Base-by-base conservation (phyloP, 2,329 filamentous ascomycete genomes). In the Metarhizium brunneum region DNA sequence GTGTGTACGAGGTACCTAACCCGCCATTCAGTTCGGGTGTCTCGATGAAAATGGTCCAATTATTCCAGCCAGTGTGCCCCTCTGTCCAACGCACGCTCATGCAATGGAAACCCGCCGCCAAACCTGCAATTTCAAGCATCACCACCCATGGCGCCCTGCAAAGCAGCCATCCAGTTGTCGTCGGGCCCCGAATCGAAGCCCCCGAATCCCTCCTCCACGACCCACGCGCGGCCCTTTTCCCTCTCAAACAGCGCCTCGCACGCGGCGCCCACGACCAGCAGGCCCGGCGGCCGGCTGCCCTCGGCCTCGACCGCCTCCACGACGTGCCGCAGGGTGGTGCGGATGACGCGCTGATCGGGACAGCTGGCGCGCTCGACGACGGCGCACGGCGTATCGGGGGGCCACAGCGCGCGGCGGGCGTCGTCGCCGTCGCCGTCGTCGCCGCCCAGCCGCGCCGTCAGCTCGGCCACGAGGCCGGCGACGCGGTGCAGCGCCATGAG, bases 401-500 rank as follows among this genome's bases (percentile, higher is more conserved):
- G 92, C 85, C 90, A 96, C 1, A 84, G 65, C 2, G 58, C 61
- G 55, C 76, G 69, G 11, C 61, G 54, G 52, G 58, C 57, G 5
- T 62, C 59, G 1, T 36, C 14, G 0, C 8, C 30, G 0, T 2
- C 25, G 25, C 62, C 58, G 1, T 36, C 14, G 0, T 14, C 30
- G 0, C 25, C 25, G 25, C 25, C 25, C 25, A 25, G 25, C 25
- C 25, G 25, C 25, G 25, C 25, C 25, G 83, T 87, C 57, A 99
- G 74, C 64, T 88, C 88, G 6, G 78, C 76, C 0, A 96, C 80
- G 1, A 99, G 75, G 0, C 84, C 87, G 3, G 73, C 75, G 16
- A 99, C 84, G 53, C 94, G 82, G 72, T 99, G 94, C 59, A 99
- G 74, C 4, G 90, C 90, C 94, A 99, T 99, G 50, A 99, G 74